These are phyloP conservation scores for Colletotrichum nymphaeae DNA, from an alignment of 2,329 filamentous ascomycete species.

Conservation along the genomic window DNA sequence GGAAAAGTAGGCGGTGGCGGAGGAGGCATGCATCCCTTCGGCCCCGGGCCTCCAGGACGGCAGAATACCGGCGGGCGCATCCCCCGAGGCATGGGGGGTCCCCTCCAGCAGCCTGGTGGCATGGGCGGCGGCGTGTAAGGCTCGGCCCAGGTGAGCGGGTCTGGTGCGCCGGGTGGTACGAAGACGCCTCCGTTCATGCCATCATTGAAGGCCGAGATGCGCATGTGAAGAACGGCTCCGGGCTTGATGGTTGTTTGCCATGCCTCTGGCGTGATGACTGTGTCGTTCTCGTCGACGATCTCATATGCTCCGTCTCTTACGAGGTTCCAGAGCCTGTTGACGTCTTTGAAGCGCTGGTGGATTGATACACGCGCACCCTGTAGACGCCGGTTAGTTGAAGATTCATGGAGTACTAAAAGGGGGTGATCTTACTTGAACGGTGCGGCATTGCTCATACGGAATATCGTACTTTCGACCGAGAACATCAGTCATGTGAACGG, in stretches of 20 bases:
- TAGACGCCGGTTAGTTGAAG: neutral
- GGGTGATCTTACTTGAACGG: slow-evolving; percentile 5
- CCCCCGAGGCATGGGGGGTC: neutral
- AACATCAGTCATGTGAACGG: slow-evolving; percentile 16
- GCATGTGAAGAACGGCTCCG: slow-evolving; percentile 17
- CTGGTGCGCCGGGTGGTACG: neutral
- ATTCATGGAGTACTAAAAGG: neutral
- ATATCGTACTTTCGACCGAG: slow-evolving; percentile 19
- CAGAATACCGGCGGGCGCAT: neutral
- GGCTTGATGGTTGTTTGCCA: slow-evolving; percentile 28
- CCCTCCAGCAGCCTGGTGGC: neutral
- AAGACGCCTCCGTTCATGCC: neutral
- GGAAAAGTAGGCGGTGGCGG: neutral
- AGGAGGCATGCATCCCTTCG: neutral
- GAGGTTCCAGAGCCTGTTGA: slow-evolving; percentile 17
- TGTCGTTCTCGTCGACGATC: slow-evolving; percentile 6
- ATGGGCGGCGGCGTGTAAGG: neutral
- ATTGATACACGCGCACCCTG: slow-evolving; percentile 17
- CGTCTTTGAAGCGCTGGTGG: slow-evolving; percentile 18
- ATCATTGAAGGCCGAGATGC: slow-evolving; percentile 25
- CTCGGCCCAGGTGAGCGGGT: slow-evolving; percentile 13
- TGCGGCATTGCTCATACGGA: slow-evolving; percentile 20
- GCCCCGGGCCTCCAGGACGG: neutral
- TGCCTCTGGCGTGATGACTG: slow-evolving; percentile 12
- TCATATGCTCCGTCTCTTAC: slow-evolving; percentile 22